Evolutionary conservation across 179 eudicot species (phyloP).

Genomic region (Pouteria campechiana): DNA sequence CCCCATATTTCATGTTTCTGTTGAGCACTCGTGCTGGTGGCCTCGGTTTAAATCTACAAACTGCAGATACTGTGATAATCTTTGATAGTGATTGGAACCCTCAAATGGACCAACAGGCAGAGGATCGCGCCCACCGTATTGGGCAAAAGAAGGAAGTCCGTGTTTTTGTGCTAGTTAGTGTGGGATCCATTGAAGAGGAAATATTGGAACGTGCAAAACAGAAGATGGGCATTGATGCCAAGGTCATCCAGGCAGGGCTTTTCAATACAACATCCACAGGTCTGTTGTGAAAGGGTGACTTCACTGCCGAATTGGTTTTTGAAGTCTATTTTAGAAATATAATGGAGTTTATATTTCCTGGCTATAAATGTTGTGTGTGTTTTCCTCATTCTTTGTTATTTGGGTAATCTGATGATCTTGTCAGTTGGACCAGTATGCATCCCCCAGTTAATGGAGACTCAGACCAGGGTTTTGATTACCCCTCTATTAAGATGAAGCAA

Average conservation of each 20-base stretch:
- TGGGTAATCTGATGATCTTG: too few relatives aligned
- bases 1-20: slow-evolving; percentile 92
- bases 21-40: slow-evolving; percentile 99
- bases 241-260: slow-evolving; percentile 96
- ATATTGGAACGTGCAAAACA: slow-evolving; percentile 96
- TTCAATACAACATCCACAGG: slow-evolving; percentile 99
- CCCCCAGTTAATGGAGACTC: too few relatives aligned
- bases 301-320: too few relatives aligned
- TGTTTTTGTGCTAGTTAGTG: slow-evolving; percentile 95
- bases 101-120: slow-evolving; percentile 99
- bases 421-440: too few relatives aligned
- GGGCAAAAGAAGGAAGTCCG: slow-evolving; percentile 98
- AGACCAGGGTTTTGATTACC: too few relatives aligned
- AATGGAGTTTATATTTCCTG: too few relatives aligned
- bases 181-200: slow-evolving; percentile 94
- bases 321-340: too few relatives aligned
- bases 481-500: too few relatives aligned
- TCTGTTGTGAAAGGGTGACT: slow-evolving; percentile 11
- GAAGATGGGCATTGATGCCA: slow-evolving; percentile 99
- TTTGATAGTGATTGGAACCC: slow-evolving; percentile 99
- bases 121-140: slow-evolving; percentile 95
- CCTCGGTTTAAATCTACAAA: slow-evolving; percentile 87
- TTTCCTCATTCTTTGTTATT: neutral
- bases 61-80: slow-evolving; percentile 94
- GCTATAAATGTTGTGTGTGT: too few relatives aligned